These are phyloP conservation scores for Starmerella cellae DNA, from an alignment of 805 yeast species.

Conservation along the genomic window DNA sequence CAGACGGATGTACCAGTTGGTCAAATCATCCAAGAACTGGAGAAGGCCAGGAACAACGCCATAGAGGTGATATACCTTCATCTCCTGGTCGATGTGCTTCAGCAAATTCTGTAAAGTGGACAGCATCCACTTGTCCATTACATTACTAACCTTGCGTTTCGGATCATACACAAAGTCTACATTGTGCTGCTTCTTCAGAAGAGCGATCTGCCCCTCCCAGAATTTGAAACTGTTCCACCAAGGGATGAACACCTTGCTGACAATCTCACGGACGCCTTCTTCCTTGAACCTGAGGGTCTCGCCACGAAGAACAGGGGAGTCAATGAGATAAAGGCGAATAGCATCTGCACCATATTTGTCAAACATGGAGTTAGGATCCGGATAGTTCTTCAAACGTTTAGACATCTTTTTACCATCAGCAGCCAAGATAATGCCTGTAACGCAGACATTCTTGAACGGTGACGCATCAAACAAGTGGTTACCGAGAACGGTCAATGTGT, in stretches of 20 bases:
- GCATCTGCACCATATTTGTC: conserved; percentile 96
- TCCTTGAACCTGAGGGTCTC: conserved; percentile 95
- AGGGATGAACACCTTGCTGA: conserved; percentile 87
- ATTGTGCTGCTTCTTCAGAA: conserved; percentile 62
- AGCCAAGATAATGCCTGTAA: conserved; percentile 91
- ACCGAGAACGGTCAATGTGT: conserved; percentile 89
- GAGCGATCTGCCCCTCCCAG: conserved; percentile 83
- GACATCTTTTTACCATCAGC: conserved; percentile 99
- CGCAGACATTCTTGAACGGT: conserved; percentile 91
- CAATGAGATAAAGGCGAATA: conserved; percentile 83
- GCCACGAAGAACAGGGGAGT: conserved; percentile 94
- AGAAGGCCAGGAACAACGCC: conserved; percentile 91
- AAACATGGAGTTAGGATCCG: conserved; percentile 77
- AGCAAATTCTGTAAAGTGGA: conserved; percentile 93
- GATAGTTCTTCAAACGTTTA: conserved; percentile 92
- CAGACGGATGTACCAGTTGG: conserved; percentile 98
- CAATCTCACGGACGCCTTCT: conserved; percentile 97
- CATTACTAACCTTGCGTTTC: conserved; percentile 54
- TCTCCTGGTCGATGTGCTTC: conserved; percentile 74
- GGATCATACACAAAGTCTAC: conserved; percentile 64
- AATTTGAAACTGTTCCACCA: conserved; percentile 98
- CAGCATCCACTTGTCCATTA: conserved; percentile 94
- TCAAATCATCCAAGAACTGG: conserved; percentile 79
- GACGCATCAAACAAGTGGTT: conserved; percentile 84
- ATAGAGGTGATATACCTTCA: conserved; percentile 79